phyloP scores from a whole-genome alignment of 1,284 basidiomycete genomes.

The Fomitopsis palustris region DNA sequence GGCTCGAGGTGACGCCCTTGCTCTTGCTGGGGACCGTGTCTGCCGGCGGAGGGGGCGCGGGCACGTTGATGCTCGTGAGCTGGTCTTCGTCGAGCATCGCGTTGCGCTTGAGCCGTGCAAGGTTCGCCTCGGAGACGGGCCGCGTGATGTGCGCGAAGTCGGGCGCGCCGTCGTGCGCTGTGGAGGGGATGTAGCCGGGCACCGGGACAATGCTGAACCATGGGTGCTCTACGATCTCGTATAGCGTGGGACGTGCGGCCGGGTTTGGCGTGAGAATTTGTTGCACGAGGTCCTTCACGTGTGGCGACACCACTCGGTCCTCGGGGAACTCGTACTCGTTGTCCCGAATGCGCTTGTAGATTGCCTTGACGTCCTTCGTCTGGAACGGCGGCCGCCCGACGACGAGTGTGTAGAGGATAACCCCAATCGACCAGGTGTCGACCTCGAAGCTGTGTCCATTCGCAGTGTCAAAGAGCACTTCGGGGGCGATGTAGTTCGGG shows the following conservation, averaged over 20 bases:
- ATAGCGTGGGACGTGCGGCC: slow-evolving; percentile 75
- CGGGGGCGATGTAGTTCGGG: slow-evolving; percentile 98
- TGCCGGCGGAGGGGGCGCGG: slow-evolving; percentile 22
- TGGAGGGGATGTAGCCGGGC: slow-evolving; percentile 76
- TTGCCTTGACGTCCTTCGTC: slow-evolving; percentile 94
- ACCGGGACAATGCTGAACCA: slow-evolving; percentile 87
- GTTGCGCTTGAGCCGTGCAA: slow-evolving; percentile 58
- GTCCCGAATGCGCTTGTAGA: slow-evolving; percentile 93
- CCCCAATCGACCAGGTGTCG: slow-evolving; percentile 97
- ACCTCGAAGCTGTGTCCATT: slow-evolving; percentile 99
- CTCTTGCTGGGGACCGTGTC: slow-evolving; percentile 22
- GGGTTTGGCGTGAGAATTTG: slow-evolving; percentile 86
- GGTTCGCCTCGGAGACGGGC: slow-evolving; percentile 65
- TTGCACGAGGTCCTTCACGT: slow-evolving; percentile 79
- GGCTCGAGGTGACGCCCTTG: slow-evolving; percentile 51
- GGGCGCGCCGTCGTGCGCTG: slow-evolving; percentile 73
- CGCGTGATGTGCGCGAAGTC: slow-evolving; percentile 71
- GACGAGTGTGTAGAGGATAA: slow-evolving; percentile 94
- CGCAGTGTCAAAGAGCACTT: slow-evolving; percentile 93
- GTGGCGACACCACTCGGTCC: slow-evolving; percentile 68
- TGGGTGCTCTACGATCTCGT: slow-evolving; percentile 80
- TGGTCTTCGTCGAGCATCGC: slow-evolving; percentile 63
- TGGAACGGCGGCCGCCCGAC: slow-evolving; percentile 97
- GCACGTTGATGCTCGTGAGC: slow-evolving; percentile 36
- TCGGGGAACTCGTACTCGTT: slow-evolving; percentile 93